phyloP scores from a whole-genome alignment of 371 early-diverging fungal species.

The Circinella umbellata region DNA sequence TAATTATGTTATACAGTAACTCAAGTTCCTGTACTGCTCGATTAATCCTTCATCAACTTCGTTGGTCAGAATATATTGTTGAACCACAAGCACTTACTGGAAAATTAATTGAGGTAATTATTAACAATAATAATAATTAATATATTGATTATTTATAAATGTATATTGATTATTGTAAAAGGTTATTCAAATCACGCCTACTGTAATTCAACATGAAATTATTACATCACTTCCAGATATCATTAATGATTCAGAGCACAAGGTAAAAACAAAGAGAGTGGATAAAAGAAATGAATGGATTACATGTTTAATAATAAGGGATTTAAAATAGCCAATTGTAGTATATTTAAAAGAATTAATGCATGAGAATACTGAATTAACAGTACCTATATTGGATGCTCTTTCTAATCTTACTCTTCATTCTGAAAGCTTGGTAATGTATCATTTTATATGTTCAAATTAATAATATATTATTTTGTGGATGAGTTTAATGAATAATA shows the following conservation, averaged over 20 bases:
- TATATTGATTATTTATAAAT: too few relatives aligned
- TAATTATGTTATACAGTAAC: slow-evolving; percentile 15
- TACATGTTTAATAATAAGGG: background rate
- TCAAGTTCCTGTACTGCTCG: slow-evolving; percentile 64
- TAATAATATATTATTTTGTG: background rate
- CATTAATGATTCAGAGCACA: slow-evolving; percentile 76
- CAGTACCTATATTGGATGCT: slow-evolving; percentile 77
- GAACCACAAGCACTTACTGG: slow-evolving; percentile 65
- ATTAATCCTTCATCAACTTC: slow-evolving; percentile 75
- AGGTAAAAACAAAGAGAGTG: slow-evolving; percentile 32
- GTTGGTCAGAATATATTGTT: slow-evolving; percentile 80
- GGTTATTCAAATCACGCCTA: slow-evolving; percentile 68
- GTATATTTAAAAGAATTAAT: slow-evolving; percentile 69
- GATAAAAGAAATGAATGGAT: background rate
- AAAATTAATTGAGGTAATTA: slow-evolving; percentile 70
- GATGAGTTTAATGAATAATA: background rate
- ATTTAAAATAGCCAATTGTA: slow-evolving; percentile 51
- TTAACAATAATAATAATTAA: too few relatives aligned
- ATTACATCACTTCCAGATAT: slow-evolving; percentile 79
- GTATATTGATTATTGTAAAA: slow-evolving; percentile 14
- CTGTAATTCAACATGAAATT: slow-evolving; percentile 76
- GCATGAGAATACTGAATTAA: slow-evolving; percentile 63
- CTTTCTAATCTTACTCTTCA: slow-evolving; percentile 72
- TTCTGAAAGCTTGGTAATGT: slow-evolving; percentile 51
- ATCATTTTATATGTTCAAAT: background rate